A percentile compares a stretch with the other conserved stretches of the same genome.
These are phyloP conservation scores for Penicillium mononematosum DNA, from an alignment of 495 filamentous ascomycete species.

Conservation along the genomic window DNA sequence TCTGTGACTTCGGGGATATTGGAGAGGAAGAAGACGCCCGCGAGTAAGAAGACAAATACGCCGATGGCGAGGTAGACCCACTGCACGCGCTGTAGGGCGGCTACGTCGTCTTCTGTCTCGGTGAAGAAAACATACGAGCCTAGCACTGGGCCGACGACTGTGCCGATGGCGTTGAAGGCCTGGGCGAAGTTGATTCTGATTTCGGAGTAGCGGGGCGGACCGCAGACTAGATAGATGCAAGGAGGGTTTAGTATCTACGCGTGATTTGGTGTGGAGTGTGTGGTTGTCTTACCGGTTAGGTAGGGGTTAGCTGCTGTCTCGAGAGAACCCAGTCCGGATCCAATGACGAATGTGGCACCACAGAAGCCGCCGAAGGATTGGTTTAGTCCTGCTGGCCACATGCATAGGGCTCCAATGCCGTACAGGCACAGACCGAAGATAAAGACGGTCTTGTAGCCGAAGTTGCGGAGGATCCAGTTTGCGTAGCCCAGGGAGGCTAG, in stretches of 20 bases:
- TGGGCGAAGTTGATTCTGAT: conserved; percentile 66
- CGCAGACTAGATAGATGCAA: conserved; percentile 40
- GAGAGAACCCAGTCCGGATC: conserved; percentile 51
- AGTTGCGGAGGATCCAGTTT: conserved; percentile 54
- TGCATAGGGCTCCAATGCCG: conserved; percentile 53
- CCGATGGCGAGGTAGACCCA: conserved; percentile 75
- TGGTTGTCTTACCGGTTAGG: conserved; percentile 38
- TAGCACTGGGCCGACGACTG: conserved; percentile 63
- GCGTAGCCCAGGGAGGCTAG: conserved; percentile 61
- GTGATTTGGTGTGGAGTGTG: neutral
- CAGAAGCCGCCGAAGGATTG: conserved; percentile 60
- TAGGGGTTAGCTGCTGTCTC: conserved; percentile 61
- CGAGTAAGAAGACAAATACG: conserved; percentile 65
- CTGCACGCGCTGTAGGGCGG: conserved; percentile 58
- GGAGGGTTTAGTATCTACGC: neutral
- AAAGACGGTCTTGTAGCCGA: conserved; percentile 53
- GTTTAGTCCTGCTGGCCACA: conserved; percentile 55
- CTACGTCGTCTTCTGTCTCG: conserved; percentile 47
- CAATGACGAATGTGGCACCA: conserved; percentile 58
- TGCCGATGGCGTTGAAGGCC: conserved; percentile 65
- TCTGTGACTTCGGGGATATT: conserved; percentile 57
- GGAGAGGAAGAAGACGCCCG: conserved; percentile 44
- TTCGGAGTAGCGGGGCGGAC: conserved; percentile 51
- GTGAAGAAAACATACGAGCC: conserved; percentile 69
- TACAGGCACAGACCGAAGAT: conserved; percentile 53